Percentiles rank a stretch among this genome's conserved stretches.
These are phyloP conservation scores for Cudoniella acicularis DNA, from an alignment of 495 filamentous ascomycete species.

Conservation along the genomic window DNA sequence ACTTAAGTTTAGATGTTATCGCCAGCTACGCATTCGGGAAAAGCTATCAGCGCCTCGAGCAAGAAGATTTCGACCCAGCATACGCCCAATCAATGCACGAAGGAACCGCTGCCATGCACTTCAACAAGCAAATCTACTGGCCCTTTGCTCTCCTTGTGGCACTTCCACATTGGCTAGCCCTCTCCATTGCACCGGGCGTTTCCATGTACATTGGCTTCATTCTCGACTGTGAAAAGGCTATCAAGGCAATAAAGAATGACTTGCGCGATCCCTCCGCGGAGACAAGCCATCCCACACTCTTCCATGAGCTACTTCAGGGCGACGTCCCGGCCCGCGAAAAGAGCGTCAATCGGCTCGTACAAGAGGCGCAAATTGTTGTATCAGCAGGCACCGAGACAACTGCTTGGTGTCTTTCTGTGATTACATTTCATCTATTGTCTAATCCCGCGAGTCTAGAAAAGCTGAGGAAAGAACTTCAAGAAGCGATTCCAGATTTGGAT, in stretches of 20 bases:
- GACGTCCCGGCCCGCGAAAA: constrained; percentile 27
- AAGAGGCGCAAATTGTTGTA: constrained; percentile 29
- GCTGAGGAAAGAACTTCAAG: constrained; percentile 30
- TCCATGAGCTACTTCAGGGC: constrained; percentile 10
- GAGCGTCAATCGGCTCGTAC: constrained; percentile 25
- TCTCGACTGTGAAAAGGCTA: constrained; percentile 2
- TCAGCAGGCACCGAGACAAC: constrained; percentile 15
- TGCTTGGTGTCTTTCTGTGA: constrained; percentile 6
- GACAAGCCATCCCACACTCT: constrained; percentile 11
- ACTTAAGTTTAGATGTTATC: neutral
- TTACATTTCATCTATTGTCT: constrained; percentile 29
- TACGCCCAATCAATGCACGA: neutral
- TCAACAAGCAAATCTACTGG: neutral
- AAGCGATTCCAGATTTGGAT: constrained; percentile 19
- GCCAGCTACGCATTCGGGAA: neutral
- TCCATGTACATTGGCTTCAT: neutral
- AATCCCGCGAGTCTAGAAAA: constrained; percentile 24
- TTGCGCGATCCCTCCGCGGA: neutral
- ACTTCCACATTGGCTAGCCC: neutral
- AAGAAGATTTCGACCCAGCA: neutral
- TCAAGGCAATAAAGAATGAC: neutral
- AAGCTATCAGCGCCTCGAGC: neutral
- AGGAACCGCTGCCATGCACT: neutral
- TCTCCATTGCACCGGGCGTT: neutral
- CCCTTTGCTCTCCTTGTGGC: neutral